A percentile compares a stretch with the other conserved stretches of the same genome.
These are phyloP conservation scores for Poterioochromonas sp. DNA, from an alignment of 352 stramenopile genomes.

Conservation along the genomic window DNA sequence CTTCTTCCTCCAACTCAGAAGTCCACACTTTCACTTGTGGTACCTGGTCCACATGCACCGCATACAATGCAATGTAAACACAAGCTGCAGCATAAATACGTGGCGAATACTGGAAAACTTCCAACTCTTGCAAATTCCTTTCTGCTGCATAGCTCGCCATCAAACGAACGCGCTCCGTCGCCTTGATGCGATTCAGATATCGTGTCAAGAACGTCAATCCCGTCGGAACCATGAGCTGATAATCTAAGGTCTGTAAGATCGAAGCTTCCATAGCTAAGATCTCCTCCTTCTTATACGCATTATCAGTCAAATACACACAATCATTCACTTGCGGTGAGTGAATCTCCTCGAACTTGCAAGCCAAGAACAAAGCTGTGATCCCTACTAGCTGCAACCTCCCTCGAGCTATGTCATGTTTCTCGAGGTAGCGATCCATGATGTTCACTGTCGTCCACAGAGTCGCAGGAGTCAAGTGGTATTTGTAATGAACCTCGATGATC, in stretches of 20 bases:
- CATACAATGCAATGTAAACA: slow-evolving; percentile 69
- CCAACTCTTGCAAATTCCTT: slow-evolving; percentile 84
- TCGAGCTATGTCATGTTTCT: slow-evolving; percentile 54
- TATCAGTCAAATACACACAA: slow-evolving; percentile 93
- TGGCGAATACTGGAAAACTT: slow-evolving; percentile 79
- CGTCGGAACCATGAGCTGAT: slow-evolving; percentile 83
- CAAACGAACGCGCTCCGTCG: not conserved
- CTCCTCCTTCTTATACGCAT: slow-evolving; percentile 74
- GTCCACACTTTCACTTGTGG: slow-evolving; percentile 45
- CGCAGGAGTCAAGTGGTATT: slow-evolving; percentile 89
- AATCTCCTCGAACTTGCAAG: slow-evolving; percentile 96
- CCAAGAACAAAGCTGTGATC: slow-evolving; percentile 87
- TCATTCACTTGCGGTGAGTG: slow-evolving; percentile 83
- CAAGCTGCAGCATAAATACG: slow-evolving; percentile 79
- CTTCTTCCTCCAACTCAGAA: slow-evolving; percentile 61
- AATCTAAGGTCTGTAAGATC: slow-evolving; percentile 80
- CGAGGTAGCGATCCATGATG: slow-evolving; percentile 93
- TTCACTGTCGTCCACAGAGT: slow-evolving; percentile 95
- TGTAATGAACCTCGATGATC: slow-evolving; percentile 97
- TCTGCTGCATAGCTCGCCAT: slow-evolving; percentile 85
- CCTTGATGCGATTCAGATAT: slow-evolving; percentile 57
- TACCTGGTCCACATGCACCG: not conserved
- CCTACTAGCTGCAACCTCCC: slow-evolving; percentile 87
- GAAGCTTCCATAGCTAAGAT: slow-evolving; percentile 80
- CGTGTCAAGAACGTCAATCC: slow-evolving; percentile 78